phyloP scores from a whole-genome alignment of 306 rosid species.

The Carpinus fangiana region DNA sequence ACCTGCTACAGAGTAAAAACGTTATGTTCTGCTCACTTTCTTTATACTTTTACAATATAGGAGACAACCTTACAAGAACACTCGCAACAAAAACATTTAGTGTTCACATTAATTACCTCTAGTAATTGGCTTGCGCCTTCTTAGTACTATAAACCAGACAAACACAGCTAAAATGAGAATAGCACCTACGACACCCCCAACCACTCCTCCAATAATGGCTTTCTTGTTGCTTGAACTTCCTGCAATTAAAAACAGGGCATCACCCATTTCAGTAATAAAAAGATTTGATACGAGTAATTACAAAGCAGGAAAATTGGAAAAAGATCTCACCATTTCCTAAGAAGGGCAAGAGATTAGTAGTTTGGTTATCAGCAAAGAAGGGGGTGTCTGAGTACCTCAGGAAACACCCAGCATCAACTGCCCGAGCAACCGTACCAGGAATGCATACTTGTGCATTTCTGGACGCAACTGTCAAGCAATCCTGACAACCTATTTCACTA shows the following conservation, averaged over 20 bases:
- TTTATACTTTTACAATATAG: too few relatives aligned
- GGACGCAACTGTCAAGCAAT: conserved; percentile 45
- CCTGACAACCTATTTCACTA: conserved; percentile 26
- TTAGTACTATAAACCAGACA: conserved; percentile 31
- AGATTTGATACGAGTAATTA: not conserved
- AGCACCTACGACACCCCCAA: conserved; percentile 53
- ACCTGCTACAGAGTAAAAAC: conserved; percentile 30
- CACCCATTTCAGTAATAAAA: not conserved
- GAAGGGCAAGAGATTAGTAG: conserved; percentile 37
- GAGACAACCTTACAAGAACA: not conserved
- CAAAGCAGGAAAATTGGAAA: not conserved
- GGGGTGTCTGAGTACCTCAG: conserved; percentile 53
- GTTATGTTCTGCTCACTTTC: not conserved
- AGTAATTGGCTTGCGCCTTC: conserved; percentile 32
- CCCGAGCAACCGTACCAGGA: conserved; percentile 45
- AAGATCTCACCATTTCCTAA: conserved; percentile 35
- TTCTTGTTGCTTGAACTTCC: conserved; percentile 48
- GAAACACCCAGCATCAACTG: conserved; percentile 67
- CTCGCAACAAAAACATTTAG: not conserved
- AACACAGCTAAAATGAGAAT: conserved; percentile 47
- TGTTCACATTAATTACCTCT: conserved; percentile 49
- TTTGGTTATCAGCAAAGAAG: conserved; percentile 54
- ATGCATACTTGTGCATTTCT: conserved; percentile 42
- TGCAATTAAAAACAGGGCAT: not conserved
- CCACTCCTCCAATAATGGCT: conserved; percentile 63